A percentile compares a stretch with the other conserved stretches of the same genome.
Conservation (phyloP, 495 filamentous ascomycete genomes). For the Trichocladium antarcticum region DNA sequence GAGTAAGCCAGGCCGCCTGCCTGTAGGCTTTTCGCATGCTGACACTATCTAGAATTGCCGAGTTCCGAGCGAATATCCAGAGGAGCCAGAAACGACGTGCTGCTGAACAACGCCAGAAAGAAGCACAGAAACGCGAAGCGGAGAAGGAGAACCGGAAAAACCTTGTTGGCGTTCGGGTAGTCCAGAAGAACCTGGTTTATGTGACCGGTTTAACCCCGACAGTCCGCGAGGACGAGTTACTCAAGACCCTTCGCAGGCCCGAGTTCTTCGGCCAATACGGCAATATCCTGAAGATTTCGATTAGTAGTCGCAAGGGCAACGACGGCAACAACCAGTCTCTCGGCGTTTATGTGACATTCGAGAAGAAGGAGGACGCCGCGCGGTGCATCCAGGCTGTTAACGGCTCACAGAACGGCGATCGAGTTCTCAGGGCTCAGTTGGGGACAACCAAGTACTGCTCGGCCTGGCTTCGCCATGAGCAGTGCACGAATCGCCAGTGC, state of each 20-base stretch:
- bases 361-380: slow-evolving; percentile 73
- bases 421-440: slow-evolving; percentile 79
- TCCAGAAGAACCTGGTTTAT: slow-evolving; percentile 98
- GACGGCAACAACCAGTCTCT: slow-evolving; percentile 63
- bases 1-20: slow-evolving; percentile 48
- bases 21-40: slow-evolving; percentile 13
- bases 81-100: slow-evolving; percentile 86
- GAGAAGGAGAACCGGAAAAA: slow-evolving; percentile 92
- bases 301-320: slow-evolving; percentile 81
- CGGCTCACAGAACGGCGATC: slow-evolving; percentile 79
- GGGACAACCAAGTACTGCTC: slow-evolving; percentile 99
- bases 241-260: slow-evolving; percentile 72
- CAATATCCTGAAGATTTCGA: slow-evolving; percentile 96
- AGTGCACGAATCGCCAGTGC: slow-evolving; percentile 85
- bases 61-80: slow-evolving; percentile 75
- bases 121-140: slow-evolving; percentile 88
- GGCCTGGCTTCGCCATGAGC: slow-evolving; percentile 85
- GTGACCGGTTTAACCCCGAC: slow-evolving; percentile 88
- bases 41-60: slow-evolving; percentile 35
- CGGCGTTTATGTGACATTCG: slow-evolving; percentile 94
- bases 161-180: slow-evolving; percentile 83
- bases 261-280: slow-evolving; percentile 98
- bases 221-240: slow-evolving; percentile 79
- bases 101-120: slow-evolving; percentile 74
- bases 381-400: slow-evolving; percentile 86